Base-by-base conservation (phyloP, 495 filamentous ascomycete genomes). In the Aspergillus saccharolyticus region DNA sequence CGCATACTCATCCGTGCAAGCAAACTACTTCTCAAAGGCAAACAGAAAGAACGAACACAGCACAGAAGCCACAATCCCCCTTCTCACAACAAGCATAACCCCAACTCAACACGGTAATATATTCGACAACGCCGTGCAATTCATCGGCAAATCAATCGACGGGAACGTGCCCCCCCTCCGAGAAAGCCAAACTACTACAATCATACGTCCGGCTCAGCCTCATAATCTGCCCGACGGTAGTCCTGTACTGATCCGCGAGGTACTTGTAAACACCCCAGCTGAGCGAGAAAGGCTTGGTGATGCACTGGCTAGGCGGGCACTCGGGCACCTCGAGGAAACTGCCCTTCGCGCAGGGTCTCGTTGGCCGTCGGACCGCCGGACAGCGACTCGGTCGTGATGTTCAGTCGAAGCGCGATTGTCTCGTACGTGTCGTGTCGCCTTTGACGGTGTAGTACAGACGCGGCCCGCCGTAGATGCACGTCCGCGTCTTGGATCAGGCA, bases 391-490 rank as follows among this genome's bases (percentile, higher is more conserved):
- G 44, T 30, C 0, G 57, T 63, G 30, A 63, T 56, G 28, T 60
- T 60, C 5, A 63, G 47, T 4, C 53, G 50, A 2, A 33, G 14
- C 1, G 61, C 61, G 30, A 63, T 57, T 16, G 42, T 25, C 8
- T 43, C 48, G 14, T 46, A 24, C 1, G 61, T 63, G 44, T 63
- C 1, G 61, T 63, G 44, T 63, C 61, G 1, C 61, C 61, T 14
- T 53, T 56, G 7, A 63, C 20, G 8, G 61, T 63, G 54, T 57
- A 57, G 57, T 63, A 63, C 19, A 49, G 47, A n/a, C 48, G 54
- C 0, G 61, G 61, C 2, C 61, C 61, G 14, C 61, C 61, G 12
- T 25, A n/a, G 18, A 63, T 21, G 20, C 61, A 63, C 42, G 54
- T 44, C 4, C 42, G 47, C 1, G 44, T 52, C n/a, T n/a, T n/a